phyloP scores from a whole-genome alignment of 192 early-diverging fungal genomes.

The Podila epigama region DNA sequence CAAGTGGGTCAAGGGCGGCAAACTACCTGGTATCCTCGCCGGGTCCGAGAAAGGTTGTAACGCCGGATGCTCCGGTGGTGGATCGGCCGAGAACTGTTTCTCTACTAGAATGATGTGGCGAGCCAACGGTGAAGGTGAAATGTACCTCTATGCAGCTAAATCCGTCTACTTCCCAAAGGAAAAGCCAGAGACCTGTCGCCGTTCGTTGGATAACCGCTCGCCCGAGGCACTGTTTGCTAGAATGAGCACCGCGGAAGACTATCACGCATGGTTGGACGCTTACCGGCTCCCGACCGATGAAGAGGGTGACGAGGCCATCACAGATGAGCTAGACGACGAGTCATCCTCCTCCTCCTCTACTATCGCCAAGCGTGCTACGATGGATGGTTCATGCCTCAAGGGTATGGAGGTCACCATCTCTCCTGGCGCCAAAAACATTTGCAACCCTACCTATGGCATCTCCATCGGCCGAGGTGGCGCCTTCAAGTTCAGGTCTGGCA shows the following conservation, averaged over 20 bases:
- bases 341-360: too few relatives aligned
- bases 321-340: too few relatives aligned
- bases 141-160: conserved; percentile 59
- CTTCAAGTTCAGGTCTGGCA: too few relatives aligned
- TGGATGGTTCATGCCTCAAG: too few relatives aligned
- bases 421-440: too few relatives aligned
- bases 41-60: conserved; percentile 51
- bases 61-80: conserved; percentile 53
- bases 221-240: conserved; percentile 5
- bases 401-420: too few relatives aligned
- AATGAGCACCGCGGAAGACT: too few relatives aligned
- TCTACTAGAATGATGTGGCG: conserved; percentile 62
- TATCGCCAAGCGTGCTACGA: too few relatives aligned
- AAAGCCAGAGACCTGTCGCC: conserved; percentile 10
- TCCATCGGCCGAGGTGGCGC: too few relatives aligned
- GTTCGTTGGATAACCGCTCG: conserved; percentile 20
- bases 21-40: conserved; percentile 64
- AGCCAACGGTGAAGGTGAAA: conserved; percentile 55
- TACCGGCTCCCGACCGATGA: conserved; percentile 1
- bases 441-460: too few relatives aligned
- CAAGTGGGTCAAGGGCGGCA: conserved; percentile 64
- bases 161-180: conserved; percentile 36
- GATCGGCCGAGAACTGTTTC: conserved; percentile 61
- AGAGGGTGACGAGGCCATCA: too few relatives aligned
- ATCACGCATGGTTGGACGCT: conserved; percentile 4